Evolutionary conservation across 202 grass and related monocot genomes (phyloP).

Genomic region (Carex arenaria): DNA sequence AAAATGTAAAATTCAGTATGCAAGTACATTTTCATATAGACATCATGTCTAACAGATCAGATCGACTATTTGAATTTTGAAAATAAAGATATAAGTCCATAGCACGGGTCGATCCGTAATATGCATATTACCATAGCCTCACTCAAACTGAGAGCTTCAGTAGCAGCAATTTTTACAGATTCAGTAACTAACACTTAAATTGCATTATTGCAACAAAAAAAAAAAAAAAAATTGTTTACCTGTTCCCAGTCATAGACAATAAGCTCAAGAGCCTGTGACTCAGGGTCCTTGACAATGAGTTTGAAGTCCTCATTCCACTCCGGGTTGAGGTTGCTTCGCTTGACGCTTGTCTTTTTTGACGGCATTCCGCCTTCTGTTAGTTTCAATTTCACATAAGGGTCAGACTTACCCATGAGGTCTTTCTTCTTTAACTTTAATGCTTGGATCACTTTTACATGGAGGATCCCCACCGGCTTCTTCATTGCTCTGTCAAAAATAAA

Average conservation of each 20-base stretch:
- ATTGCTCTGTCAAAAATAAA: constrained; percentile 31
- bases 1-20: no score
- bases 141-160: neutral
- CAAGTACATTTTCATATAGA: no score
- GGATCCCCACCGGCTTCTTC: constrained; percentile 62
- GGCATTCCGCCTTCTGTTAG: constrained; percentile 49
- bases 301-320: constrained; percentile 78
- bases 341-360: constrained; percentile 60
- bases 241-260: constrained; percentile 80
- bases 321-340: constrained; percentile 56
- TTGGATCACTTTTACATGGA: constrained; percentile 45
- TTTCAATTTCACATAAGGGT: constrained; percentile 71
- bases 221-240: constrained; percentile 25
- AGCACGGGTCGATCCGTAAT: no score
- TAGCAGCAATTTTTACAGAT: neutral
- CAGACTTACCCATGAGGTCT: constrained; percentile 63
- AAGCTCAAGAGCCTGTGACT: constrained; percentile 59
- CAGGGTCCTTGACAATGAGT: constrained; percentile 56
- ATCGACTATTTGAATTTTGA: no score
- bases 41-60: no score
- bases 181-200: neutral
- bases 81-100: no score
- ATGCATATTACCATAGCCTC: no score
- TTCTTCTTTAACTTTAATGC: constrained; percentile 63
- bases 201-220: neutral